A percentile compares a stretch with the other conserved stretches of the same genome.
phyloP scores from a whole-genome alignment of 305 asterid genomes.

The Plantago lanceolata region DNA sequence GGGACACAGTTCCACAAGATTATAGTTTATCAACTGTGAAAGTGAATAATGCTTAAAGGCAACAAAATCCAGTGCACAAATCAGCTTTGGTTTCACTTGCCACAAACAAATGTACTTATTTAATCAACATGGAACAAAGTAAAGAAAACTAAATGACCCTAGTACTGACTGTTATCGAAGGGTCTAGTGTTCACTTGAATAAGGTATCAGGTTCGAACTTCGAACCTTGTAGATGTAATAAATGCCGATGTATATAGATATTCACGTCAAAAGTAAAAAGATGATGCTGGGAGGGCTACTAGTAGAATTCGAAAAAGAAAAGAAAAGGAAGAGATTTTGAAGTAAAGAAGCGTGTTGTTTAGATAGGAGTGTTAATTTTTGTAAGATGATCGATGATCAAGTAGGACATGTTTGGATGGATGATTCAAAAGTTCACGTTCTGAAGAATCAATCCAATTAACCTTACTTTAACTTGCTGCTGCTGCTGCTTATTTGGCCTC shows the following conservation, averaged over 20 bases:
- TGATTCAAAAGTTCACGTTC: slow-evolving; percentile 25
- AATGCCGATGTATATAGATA: too few species aligned
- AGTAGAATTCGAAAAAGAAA: too few species aligned
- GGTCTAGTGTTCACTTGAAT: too few species aligned
- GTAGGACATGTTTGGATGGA: slow-evolving; percentile 30
- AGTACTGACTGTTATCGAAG: too few species aligned
- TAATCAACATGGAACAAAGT: background rate
- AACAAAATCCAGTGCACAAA: slow-evolving; percentile 22
- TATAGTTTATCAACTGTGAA: background rate
- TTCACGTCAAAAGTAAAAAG: too few species aligned
- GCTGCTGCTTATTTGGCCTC: background rate
- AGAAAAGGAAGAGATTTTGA: background rate
- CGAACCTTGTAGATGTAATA: too few species aligned
- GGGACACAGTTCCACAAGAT: slow-evolving; percentile 21
- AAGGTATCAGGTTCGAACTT: too few species aligned
- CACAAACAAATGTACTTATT: background rate
- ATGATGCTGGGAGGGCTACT: too few species aligned
- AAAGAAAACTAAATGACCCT: background rate
- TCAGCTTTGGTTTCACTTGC: slow-evolving; percentile 10
- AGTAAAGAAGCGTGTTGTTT: slow-evolving; percentile 5
- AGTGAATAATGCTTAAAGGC: background rate
- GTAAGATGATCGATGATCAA: too few species aligned
- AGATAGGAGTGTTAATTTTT: slow-evolving; percentile 25
- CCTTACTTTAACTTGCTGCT: background rate
- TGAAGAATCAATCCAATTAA: slow-evolving; percentile 22